Evolutionary conservation across 176 grass and related monocot species (phyloP), one percentile per base, ranked within the genome.

Genomic region (Bonia amplexicaulis): DNA sequence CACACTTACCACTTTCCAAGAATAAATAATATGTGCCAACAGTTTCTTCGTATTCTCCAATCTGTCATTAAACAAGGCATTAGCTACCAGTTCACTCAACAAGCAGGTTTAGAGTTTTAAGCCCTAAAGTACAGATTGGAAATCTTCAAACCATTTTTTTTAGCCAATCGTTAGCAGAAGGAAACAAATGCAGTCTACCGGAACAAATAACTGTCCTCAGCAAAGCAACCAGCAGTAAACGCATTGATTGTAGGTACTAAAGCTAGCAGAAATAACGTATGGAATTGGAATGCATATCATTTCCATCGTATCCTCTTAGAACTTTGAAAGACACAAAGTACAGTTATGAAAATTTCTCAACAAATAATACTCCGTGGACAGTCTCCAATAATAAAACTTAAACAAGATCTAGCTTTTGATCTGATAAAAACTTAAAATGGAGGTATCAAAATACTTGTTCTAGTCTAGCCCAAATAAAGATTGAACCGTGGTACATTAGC

Each of bases 1-100:
- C 66, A 16, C 11, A 68, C 54, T 88, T 84, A 96, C 88, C 88
- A 52, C 66, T 90, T 91, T 96, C 91, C 16, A 84, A 90, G 55
- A 94, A 99, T 47, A 99, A 12, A 71, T 94, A 99, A 19, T 90
- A 92, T 59, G 93, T 96, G 37, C 93, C 90, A 42, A 99, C 65
- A 13, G 93, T 96, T 73, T 99, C 93, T 85, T 96, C 88, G 0
- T 99, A 96, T 73, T 96, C 93, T 74, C 96, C 93, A 59, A 92
- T 80, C 91, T 96, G 85, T 85, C 69, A 84, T 39, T 61, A 89
- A 62, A 83, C 57, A 81, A 90, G 12, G 45, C 25, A 55, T 63
- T 52, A 84, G 51, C 12, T 0, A 60, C 0, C 33, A 78, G 10
- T 20, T 72, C 33, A 71, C 27, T 59, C 26, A n/a, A 35, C 8